These are phyloP conservation scores for Phytophthora pseudosyringae DNA, from an alignment of 352 stramenopile species.

Conservation along the genomic window DNA sequence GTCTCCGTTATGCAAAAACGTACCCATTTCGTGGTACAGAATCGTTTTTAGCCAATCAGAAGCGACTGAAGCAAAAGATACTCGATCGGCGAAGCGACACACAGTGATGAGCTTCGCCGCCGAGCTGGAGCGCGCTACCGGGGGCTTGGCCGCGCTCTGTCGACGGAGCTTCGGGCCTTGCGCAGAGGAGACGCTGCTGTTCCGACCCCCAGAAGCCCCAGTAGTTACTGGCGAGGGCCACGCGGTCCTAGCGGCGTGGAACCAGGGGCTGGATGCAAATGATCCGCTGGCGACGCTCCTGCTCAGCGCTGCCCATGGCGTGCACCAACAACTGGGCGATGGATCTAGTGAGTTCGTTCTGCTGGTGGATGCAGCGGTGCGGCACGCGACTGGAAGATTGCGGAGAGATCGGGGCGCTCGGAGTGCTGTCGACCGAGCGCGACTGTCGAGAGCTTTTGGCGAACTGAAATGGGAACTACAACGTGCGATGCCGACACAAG, in stretches of 20 bases:
- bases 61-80: slow-evolving; percentile 23
- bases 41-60: slow-evolving; percentile 17
- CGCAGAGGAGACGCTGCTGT: slow-evolving; percentile 61
- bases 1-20: slow-evolving; percentile 10
- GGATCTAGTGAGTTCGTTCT: slow-evolving; percentile 67
- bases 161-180: slow-evolving; percentile 53
- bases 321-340: slow-evolving; percentile 64
- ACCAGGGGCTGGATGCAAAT: slow-evolving; percentile 24
- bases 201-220: slow-evolving; percentile 61
- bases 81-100: slow-evolving; percentile 19
- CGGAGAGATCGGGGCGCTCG: neutral
- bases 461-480: slow-evolving; percentile 43
- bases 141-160: slow-evolving; percentile 44
- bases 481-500: slow-evolving; percentile 17
- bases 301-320: slow-evolving; percentile 50
- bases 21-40: slow-evolving; percentile 22
- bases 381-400: slow-evolving; percentile 10
- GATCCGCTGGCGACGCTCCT: slow-evolving; percentile 52
- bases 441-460: slow-evolving; percentile 46
- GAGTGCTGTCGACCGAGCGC: slow-evolving; percentile 12
- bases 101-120: slow-evolving; percentile 18
- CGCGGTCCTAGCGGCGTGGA: slow-evolving; percentile 52
- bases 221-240: slow-evolving; percentile 64
- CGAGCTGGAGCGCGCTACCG: slow-evolving; percentile 15
- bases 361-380: slow-evolving; percentile 46